Conservation (phyloP, 371 early-diverging fungal genomes). For the Mucor mucedo region DNA sequence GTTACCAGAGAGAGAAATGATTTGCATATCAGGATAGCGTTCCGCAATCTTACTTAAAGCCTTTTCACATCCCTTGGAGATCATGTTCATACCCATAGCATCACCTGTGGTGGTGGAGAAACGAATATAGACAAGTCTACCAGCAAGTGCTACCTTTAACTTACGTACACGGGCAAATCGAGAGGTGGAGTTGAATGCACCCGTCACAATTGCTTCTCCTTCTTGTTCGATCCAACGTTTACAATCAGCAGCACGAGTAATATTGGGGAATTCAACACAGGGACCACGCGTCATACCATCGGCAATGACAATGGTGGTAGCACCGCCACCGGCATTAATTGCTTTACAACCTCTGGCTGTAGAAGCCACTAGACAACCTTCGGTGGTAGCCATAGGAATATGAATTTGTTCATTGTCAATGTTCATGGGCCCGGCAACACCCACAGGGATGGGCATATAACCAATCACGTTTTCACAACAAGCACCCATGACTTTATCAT, state of each 20-base stretch:
- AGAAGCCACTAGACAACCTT: constrained; percentile 93
- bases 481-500: constrained; percentile 86
- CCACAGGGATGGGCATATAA: constrained; percentile 92
- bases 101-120: constrained; percentile 94
- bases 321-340: constrained; percentile 89
- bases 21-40: constrained; percentile 75
- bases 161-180: constrained; percentile 85
- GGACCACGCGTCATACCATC: constrained; percentile 97
- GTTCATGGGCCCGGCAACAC: constrained; percentile 87
- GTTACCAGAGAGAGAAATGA: constrained; percentile 90
- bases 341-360: constrained; percentile 96
- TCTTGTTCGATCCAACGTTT: constrained; percentile 79
- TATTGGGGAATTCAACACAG: constrained; percentile 81
- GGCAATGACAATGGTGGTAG: constrained; percentile 78
- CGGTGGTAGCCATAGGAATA: constrained; percentile 97
- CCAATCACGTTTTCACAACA: constrained; percentile 98
- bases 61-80: constrained; percentile 93
- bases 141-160: constrained; percentile 88
- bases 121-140: constrained; percentile 80
- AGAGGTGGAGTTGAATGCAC: constrained; percentile 86
- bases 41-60: constrained; percentile 65
- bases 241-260: constrained; percentile 70
- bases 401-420: constrained; percentile 81
- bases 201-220: constrained; percentile 70
- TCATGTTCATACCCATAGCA: constrained; percentile 99